These are phyloP conservation scores for Metahyphopichia silvanorum DNA, from an alignment of 805 yeast genomes.

Conservation along the genomic window DNA sequence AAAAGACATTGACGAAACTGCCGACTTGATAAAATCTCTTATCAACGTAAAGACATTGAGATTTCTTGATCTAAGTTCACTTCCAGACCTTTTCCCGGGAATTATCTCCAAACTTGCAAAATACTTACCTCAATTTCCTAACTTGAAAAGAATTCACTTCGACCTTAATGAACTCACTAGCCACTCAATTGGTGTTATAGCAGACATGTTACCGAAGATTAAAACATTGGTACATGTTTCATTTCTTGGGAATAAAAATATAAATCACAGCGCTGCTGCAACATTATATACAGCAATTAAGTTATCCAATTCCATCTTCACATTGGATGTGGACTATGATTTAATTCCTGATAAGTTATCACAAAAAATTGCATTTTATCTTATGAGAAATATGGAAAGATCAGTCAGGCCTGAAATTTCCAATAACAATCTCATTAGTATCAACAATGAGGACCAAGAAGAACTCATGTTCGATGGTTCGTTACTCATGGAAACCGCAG, in stretches of 20 bases:
- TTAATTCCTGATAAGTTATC: constrained; percentile 48
- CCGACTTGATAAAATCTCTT: constrained; percentile 33
- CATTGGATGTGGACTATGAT: constrained; percentile 54
- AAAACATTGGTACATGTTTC: constrained; percentile 52
- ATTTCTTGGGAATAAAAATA: constrained; percentile 47
- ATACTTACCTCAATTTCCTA: constrained; percentile 43
- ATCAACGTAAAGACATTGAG: constrained; percentile 38
- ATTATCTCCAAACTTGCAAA: constrained; percentile 43
- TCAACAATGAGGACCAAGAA: constrained; percentile 24
- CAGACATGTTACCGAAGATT: constrained; percentile 46
- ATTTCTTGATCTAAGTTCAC: constrained; percentile 52
- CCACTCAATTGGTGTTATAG: constrained; percentile 46
- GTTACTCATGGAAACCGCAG: constrained; percentile 70
- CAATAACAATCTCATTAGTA: constrained; percentile 3
- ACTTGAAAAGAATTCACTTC: constrained; percentile 50
- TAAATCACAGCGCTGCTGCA: constrained; percentile 43
- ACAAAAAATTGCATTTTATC: constrained; percentile 52
- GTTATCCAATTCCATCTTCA: constrained; percentile 42
- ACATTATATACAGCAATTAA: constrained; percentile 51
- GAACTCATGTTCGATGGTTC: constrained; percentile 78
- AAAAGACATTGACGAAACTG: constrained; percentile 36
- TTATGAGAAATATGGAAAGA: constrained; percentile 56
- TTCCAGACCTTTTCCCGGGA: constrained; percentile 51
- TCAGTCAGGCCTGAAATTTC: constrained; percentile 29
- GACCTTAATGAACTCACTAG: constrained; percentile 50